phyloP scores from a whole-genome alignment of 1,284 basidiomycete species.

The Pascua sp. region DNA sequence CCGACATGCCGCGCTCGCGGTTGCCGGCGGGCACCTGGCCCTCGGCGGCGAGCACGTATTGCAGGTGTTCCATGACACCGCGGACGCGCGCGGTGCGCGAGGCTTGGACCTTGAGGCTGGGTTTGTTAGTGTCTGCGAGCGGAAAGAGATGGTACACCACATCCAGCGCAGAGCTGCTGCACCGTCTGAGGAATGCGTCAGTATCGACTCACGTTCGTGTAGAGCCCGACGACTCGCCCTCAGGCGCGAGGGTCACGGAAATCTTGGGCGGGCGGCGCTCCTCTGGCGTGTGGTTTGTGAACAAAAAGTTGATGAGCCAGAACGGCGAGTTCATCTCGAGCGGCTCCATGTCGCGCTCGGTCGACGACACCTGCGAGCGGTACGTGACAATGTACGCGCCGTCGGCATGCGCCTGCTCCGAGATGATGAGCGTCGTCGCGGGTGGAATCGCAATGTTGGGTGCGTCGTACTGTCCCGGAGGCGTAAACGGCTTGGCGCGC shows the following conservation, averaged over 20 bases:
- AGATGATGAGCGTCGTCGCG: slow-evolving; percentile 69
- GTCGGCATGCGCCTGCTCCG: slow-evolving; percentile 68
- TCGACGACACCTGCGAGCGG: slow-evolving; percentile 64
- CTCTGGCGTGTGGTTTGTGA: slow-evolving; percentile 52
- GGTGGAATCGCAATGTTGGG: slow-evolving; percentile 65
- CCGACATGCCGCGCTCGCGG: slow-evolving; percentile 10
- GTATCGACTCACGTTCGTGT: neutral
- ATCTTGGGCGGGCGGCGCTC: slow-evolving; percentile 68
- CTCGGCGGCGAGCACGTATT: slow-evolving; percentile 3
- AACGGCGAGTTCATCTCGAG: slow-evolving; percentile 76
- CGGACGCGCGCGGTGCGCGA: slow-evolving; percentile 22
- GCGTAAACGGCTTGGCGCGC: slow-evolving; percentile 64
- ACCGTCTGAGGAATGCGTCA: too few species aligned
- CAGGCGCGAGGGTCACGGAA: slow-evolving; percentile 83
- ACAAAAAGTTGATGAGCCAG: slow-evolving; percentile 85
- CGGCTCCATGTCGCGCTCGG: slow-evolving; percentile 60
- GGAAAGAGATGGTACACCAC: too few species aligned
- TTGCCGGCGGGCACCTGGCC: neutral
- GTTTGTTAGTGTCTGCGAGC: neutral
- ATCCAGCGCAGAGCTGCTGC: too few species aligned
- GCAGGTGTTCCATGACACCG: slow-evolving; percentile 17
- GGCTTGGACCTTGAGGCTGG: slow-evolving; percentile 17
- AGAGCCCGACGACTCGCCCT: slow-evolving; percentile 27
- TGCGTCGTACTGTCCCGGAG: slow-evolving; percentile 67
- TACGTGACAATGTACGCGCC: slow-evolving; percentile 78